A percentile compares a stretch with the other conserved stretches of the same genome.
phyloP scores from a whole-genome alignment of 441 rosid species.

The Viola pubescens region DNA sequence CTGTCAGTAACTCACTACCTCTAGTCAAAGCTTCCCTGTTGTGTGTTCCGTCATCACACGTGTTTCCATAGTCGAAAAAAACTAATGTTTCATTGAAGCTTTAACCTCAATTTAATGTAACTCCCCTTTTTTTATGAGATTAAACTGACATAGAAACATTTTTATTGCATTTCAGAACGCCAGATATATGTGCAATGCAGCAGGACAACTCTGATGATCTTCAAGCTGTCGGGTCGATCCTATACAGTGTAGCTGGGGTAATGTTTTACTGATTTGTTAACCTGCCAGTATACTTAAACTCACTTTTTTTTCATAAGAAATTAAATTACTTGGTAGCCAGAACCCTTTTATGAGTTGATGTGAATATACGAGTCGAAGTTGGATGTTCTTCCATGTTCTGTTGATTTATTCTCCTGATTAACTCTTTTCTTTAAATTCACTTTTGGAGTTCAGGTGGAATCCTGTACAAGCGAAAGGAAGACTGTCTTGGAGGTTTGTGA shows the following conservation, averaged over 20 bases:
- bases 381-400: background rate
- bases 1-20: too few species aligned
- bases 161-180: slow-evolving; percentile 37
- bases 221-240: slow-evolving; percentile 48
- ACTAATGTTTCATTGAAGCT: too few species aligned
- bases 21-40: too few species aligned
- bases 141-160: too few species aligned
- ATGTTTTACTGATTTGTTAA: slow-evolving; percentile 2
- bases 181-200: slow-evolving; percentile 61
- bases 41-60: background rate
- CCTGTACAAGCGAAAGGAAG: slow-evolving; percentile 41
- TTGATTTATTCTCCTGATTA: background rate
- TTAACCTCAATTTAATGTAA: too few species aligned
- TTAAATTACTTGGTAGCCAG: background rate
- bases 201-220: slow-evolving; percentile 64
- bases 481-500: slow-evolving; percentile 54
- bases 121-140: too few species aligned
- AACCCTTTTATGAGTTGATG: background rate
- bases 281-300: background rate
- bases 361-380: background rate
- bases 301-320: background rate
- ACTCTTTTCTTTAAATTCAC: background rate
- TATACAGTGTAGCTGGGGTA: slow-evolving; percentile 48
- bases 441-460: slow-evolving; percentile 38
- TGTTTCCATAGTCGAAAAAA: background rate